Conservation (phyloP, 2,329 filamentous ascomycete species). For the Cadophora luteo-olivacea region DNA sequence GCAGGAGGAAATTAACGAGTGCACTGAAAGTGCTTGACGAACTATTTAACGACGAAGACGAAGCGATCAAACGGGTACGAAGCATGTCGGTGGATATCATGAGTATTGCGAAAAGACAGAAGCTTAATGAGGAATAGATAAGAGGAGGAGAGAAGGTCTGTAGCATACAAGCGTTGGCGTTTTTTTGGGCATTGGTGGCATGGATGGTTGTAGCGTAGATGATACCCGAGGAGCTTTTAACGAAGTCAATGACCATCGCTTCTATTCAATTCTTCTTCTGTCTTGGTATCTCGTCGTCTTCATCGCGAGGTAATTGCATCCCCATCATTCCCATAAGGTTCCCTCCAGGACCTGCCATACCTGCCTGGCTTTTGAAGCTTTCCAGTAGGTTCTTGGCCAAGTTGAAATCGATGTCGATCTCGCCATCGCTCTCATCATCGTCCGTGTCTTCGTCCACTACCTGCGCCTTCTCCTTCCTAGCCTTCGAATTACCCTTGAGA, state of each 20-base stretch:
- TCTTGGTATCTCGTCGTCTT: slow-evolving; percentile 54
- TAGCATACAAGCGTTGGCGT: slow-evolving; percentile 32
- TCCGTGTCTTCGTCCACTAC: slow-evolving; percentile 36
- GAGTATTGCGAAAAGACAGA: slow-evolving; percentile 35
- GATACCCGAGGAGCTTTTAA: slow-evolving; percentile 33
- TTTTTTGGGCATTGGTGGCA: slow-evolving; percentile 21
- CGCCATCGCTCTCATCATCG: slow-evolving; percentile 59
- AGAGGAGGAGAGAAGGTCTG: slow-evolving; percentile 25
- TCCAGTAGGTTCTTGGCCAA: slow-evolving; percentile 90
- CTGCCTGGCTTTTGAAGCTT: slow-evolving; percentile 89
- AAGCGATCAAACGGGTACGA: slow-evolving; percentile 36
- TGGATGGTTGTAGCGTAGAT: slow-evolving; percentile 2
- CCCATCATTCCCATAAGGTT: slow-evolving; percentile 91
- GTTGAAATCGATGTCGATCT: slow-evolving; percentile 83
- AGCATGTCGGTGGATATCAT: slow-evolving; percentile 31
- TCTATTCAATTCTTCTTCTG: slow-evolving; percentile 20
- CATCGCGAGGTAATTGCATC: slow-evolving; percentile 79
- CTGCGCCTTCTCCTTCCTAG: slow-evolving; percentile 31
- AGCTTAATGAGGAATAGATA: slow-evolving; percentile 22
- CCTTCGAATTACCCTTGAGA: slow-evolving; percentile 38
- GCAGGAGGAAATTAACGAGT: slow-evolving; percentile 56
- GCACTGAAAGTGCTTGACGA: slow-evolving; percentile 55
- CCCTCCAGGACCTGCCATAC: slow-evolving; percentile 82
- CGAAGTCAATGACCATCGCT: slow-evolving; percentile 26
- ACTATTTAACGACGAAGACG: slow-evolving; percentile 26